A percentile compares a stretch with the other conserved stretches of the same genome.
These are phyloP conservation scores for Solanum hybrid DNA, from an alignment of 305 asterid genomes.

Conservation along the genomic window DNA sequence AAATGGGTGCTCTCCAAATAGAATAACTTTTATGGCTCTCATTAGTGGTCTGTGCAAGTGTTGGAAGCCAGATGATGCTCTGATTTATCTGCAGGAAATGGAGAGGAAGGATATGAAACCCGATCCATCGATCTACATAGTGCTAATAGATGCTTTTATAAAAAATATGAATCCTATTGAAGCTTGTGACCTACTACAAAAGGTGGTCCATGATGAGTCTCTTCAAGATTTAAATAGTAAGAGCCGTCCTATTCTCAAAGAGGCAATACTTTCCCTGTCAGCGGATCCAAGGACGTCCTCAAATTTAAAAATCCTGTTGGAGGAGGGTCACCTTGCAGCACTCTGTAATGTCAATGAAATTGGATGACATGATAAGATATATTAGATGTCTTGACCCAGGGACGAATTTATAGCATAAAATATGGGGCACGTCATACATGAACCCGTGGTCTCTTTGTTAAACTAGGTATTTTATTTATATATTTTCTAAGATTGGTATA, in stretches of 20 bases:
- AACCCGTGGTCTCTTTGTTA: too few relatives aligned
- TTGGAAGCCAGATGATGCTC: constrained; percentile 44
- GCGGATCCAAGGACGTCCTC: constrained; percentile 24
- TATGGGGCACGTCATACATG: too few relatives aligned
- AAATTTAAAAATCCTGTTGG: constrained; percentile 15
- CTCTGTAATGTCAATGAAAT: constrained; percentile 10
- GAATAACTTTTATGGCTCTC: constrained; percentile 66
- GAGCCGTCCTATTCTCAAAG: constrained; percentile 19
- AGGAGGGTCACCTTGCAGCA: constrained; percentile 11
- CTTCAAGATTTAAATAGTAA: constrained; percentile 23
- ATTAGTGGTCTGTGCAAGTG: constrained; percentile 66
- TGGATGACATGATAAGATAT: neutral
- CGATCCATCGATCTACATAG: constrained; percentile 38
- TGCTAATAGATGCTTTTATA: constrained; percentile 43
- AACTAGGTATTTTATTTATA: too few relatives aligned
- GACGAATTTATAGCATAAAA: too few relatives aligned
- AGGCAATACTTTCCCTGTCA: constrained; percentile 19
- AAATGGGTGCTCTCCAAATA: constrained; percentile 38
- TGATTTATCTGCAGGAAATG: constrained; percentile 48
- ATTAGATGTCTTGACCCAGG: neutral
- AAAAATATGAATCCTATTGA: constrained; percentile 28
- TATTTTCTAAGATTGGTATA: too few relatives aligned
- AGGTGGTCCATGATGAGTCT: constrained; percentile 27
- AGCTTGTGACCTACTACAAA: constrained; percentile 37
- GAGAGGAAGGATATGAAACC: constrained; percentile 46